Evolutionary conservation across 139 green algal species (phyloP).

Genomic region (Haematococcus lacustris): DNA sequence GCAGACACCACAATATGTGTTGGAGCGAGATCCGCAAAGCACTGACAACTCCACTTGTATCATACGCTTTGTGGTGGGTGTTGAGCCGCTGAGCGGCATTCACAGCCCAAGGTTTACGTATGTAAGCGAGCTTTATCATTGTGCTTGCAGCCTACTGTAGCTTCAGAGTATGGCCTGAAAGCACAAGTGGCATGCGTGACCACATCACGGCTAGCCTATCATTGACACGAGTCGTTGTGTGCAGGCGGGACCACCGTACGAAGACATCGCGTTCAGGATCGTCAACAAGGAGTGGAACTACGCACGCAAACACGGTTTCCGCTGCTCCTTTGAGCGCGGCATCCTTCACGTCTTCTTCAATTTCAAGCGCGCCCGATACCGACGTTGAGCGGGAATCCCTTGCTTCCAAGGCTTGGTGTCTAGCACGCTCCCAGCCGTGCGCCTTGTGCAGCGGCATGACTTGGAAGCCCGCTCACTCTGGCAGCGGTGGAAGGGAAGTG

Average conservation of each 20-base stretch:
- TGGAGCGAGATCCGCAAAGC: slow-evolving; percentile 64
- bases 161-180: too few relatives aligned
- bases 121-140: too few relatives aligned
- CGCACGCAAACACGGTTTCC: slow-evolving; percentile 91
- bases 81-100: neutral
- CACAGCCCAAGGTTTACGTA: too few relatives aligned
- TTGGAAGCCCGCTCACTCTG: too few relatives aligned
- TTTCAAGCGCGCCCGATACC: slow-evolving; percentile 83
- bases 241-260: slow-evolving; percentile 89
- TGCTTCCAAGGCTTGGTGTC: too few relatives aligned
- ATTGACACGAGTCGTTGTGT: slow-evolving; percentile 48
- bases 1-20: slow-evolving; percentile 49
- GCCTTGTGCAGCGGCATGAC: too few relatives aligned
- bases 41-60: slow-evolving; percentile 82
- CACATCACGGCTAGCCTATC: slow-evolving; percentile 84
- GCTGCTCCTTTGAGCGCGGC: slow-evolving; percentile 91
- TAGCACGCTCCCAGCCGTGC: too few relatives aligned
- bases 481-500: too few relatives aligned
- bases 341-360: slow-evolving; percentile 99
- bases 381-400: slow-evolving; percentile 60
- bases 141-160: too few relatives aligned
- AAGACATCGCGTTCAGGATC: slow-evolving; percentile 75
- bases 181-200: too few relatives aligned
- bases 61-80: slow-evolving; percentile 69
- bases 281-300: slow-evolving; percentile 96